Percentiles rank a stretch among this genome's conserved stretches.
Conservation (phyloP, 768 basidiomycete genomes). For the Tricholoma hemisulphureum region DNA sequence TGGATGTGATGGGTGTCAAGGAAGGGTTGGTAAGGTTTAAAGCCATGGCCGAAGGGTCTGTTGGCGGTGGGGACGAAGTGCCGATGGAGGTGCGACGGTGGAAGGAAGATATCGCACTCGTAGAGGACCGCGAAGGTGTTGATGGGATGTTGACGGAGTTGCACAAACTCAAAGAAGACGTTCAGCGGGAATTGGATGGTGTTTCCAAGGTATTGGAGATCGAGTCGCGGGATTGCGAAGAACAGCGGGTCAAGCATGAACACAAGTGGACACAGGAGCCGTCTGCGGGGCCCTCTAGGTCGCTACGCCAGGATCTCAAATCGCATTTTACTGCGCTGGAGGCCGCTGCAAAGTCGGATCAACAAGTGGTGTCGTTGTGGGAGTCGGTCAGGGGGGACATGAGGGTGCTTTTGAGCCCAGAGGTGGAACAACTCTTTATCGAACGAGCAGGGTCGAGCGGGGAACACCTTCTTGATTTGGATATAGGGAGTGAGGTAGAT, state of each 20-base stretch:
- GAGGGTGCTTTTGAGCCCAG: conserved; percentile 53
- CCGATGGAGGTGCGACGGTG: conserved; percentile 70
- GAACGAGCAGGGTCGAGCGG: conserved; percentile 42
- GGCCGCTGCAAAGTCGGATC: conserved; percentile 76
- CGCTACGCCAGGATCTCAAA: conserved; percentile 76
- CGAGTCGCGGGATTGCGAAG: conserved; percentile 87
- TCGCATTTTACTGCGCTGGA: conserved; percentile 68
- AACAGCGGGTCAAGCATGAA: conserved; percentile 82
- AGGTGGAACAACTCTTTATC: conserved; percentile 62
- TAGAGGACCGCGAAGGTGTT: conserved; percentile 70
- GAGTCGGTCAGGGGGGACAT: conserved; percentile 66
- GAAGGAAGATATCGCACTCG: conserved; percentile 68
- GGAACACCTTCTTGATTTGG: conserved; percentile 59
- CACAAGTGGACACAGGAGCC: conserved; percentile 87
- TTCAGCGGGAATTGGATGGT: conserved; percentile 59
- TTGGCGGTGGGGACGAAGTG: conserved; percentile 63
- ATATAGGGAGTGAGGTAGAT: conserved; percentile 57
- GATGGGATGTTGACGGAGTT: conserved; percentile 61
- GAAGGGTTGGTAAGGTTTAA: conserved; percentile 66
- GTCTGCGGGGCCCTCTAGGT: conserved; percentile 68
- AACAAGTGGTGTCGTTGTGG: conserved; percentile 75
- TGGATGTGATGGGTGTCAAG: conserved; percentile 82
- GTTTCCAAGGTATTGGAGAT: conserved; percentile 68
- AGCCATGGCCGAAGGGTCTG: conserved; percentile 65
- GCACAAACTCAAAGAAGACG: conserved; percentile 53